Base-by-base conservation (phyloP, 805 yeast species). In the Kodamaea sagamina region DNA sequence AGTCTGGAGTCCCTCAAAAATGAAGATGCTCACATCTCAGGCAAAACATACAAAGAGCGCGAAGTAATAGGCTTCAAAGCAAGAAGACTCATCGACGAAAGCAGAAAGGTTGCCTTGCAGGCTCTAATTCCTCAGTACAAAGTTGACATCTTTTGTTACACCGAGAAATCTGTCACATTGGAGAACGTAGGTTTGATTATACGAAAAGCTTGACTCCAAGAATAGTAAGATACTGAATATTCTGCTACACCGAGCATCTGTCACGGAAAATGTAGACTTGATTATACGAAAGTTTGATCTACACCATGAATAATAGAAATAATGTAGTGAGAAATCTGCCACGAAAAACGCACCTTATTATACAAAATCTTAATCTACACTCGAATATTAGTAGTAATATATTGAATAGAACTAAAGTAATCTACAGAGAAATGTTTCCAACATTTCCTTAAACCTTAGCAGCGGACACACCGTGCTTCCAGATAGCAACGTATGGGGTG, bases 401-500 rank as follows among this genome's bases (percentile, higher is more conserved):
- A 39, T 39, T 31, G 34, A 29, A 27, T 21, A 28, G 42, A 39
- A 39, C 36, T 39, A 24, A 32, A 37, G 32, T 37, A 37, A 13
- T 26, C 27, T 37, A 37, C 40, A 37, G 15, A 18, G 17, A 29
- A 29, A 29, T 17, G 34, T 18, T 26, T 25, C 22, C 21, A 38
- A 29, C 34, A 22, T 19, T 84, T 21, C 24, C 24, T 21, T 89
- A 92, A 80, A 92, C 80, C 85, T 93, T 93, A 73, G 78, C 82
- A 71, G 82, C 88, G 62, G 70, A 77, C 59, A 87, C 83, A 82
- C 99, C 99, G 77, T 93, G 99, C 80, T 92, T 93, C 99, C 99
- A 93, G 85, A 90, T 84, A 56, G 90, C 89, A 65, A 92, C 93
- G 78, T 69, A 93, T 68, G 99, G 99, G 60, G 99, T 93, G 62